Evolutionary conservation across 331 rosid species (phyloP), one percentile per base, ranked within the genome.

Genomic region (Malus hybrid): DNA sequence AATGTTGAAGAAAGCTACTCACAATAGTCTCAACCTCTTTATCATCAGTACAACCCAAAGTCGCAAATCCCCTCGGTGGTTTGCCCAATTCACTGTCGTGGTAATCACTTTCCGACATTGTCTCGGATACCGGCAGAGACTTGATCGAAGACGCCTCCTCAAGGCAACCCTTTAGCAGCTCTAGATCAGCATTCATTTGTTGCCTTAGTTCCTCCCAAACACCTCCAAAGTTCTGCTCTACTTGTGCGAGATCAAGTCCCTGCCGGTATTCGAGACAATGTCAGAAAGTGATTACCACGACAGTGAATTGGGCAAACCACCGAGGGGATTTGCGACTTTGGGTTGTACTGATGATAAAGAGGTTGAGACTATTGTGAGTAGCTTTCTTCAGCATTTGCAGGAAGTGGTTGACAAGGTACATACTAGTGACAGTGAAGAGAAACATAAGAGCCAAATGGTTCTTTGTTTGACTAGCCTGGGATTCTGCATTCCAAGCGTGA

Each of bases 391-490:
- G 66, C 83, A 75, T 69, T 52, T 87, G 55, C 82, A 81, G 74
- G 85, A 81, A 74, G 80, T 85, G 15, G 80, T 86, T 54, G 73
- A 77, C 65, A 84, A 67, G 76, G 61, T 66, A 36, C 60, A 77
- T 36, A 33, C 69, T 31, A 54, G 71, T 14, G 84, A 79, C 76
- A 77, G 72, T 50, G 88, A 87, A 70, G 93, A 84, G 74, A 71
- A 71, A 66, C 54, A 75, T 28, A 85, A 78, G 42, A 78, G 71
- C 52, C 88, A 88, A 81, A 72, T 80, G 82, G 22, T 85, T 83
- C 80, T 85, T 36, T 82, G 86, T 71, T 85, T 80, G 79, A 74
- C 89, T 62, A 76, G 90, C 74, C 76, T 91, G 76, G 93, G 89
- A 64, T 88, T 93, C 81, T 88, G 97, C 83, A 80, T 81, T 60